Evolutionary conservation across 768 basidiomycete species (phyloP).

Genomic region (Crassisporium funariophilum): DNA sequence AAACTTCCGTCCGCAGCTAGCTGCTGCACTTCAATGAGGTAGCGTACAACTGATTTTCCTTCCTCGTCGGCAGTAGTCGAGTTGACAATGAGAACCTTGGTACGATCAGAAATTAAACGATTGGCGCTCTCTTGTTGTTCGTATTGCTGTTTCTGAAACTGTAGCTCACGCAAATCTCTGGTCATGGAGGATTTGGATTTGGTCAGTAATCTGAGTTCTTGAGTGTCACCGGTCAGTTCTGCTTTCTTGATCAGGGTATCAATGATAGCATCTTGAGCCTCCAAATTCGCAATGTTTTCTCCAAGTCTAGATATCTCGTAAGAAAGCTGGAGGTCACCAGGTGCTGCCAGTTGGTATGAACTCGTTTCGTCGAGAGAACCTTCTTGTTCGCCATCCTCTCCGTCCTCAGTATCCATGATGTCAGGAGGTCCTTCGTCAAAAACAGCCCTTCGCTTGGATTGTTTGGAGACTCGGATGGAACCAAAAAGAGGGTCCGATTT

Average conservation of each 20-base stretch:
- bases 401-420: conserved; percentile 15
- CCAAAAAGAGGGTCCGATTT: conserved; percentile 28
- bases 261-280: conserved; percentile 81
- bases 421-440: conserved; percentile 16
- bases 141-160: conserved; percentile 91
- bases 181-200: conserved; percentile 82
- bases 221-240: conserved; percentile 87
- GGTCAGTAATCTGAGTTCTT: conserved; percentile 80
- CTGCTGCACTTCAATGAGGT: conserved; percentile 91
- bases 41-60: conserved; percentile 89
- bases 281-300: conserved; percentile 73
- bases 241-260: conserved; percentile 92
- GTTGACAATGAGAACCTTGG: conserved; percentile 81
- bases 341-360: conserved; percentile 76
- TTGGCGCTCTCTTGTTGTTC: conserved; percentile 95
- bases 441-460: conserved; percentile 13
- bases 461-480: conserved; percentile 20
- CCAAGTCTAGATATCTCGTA: conserved; percentile 82
- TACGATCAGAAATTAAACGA: conserved; percentile 80
- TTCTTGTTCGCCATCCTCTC: conserved; percentile 19
- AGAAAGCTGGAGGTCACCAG: conserved; percentile 87
- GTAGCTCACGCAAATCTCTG: conserved; percentile 79
- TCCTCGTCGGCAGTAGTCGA: conserved; percentile 82
- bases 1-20: conserved; percentile 77
- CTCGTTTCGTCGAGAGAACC: conserved; percentile 36